phyloP scores from a whole-genome alignment of 805 yeast species.

The Sungouiozyma intestinalis region DNA sequence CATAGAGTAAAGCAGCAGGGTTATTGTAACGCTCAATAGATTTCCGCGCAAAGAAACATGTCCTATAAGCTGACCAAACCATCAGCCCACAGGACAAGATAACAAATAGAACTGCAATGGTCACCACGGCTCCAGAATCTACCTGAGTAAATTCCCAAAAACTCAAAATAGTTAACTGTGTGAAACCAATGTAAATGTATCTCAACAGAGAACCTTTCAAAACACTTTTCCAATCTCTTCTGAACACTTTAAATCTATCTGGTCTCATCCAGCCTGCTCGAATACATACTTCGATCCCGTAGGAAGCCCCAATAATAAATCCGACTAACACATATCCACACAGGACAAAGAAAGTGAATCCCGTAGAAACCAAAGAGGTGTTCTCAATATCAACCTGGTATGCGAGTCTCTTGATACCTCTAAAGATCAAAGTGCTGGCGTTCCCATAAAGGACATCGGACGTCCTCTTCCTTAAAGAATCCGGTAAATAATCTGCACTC shows the following conservation, averaged over 20 bases:
- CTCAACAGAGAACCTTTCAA: slow-evolving; percentile 72
- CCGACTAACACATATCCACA: slow-evolving; percentile 69
- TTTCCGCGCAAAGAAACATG: slow-evolving; percentile 48
- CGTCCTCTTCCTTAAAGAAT: slow-evolving; percentile 30
- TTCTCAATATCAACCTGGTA: slow-evolving; percentile 68
- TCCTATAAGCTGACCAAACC: slow-evolving; percentile 56
- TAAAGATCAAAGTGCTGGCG: slow-evolving; percentile 49
- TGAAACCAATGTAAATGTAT: slow-evolving; percentile 74
- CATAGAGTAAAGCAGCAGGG: slow-evolving; percentile 80
- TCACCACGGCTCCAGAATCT: slow-evolving; percentile 85
- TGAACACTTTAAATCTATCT: slow-evolving; percentile 37
- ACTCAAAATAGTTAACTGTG: slow-evolving; percentile 67
- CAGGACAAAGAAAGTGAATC: slow-evolving; percentile 73
- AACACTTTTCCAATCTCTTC: slow-evolving; percentile 45
- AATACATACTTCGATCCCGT: slow-evolving; percentile 37
- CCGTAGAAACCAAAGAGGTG: slow-evolving; percentile 74
- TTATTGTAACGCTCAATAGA: slow-evolving; percentile 56
- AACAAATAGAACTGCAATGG: slow-evolving; percentile 63
- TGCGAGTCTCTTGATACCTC: slow-evolving; percentile 85
- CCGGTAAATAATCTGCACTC: slow-evolving; percentile 21
- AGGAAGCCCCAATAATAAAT: slow-evolving; percentile 46
- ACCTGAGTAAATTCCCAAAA: slow-evolving; percentile 75
- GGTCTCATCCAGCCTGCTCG: slow-evolving; percentile 41
- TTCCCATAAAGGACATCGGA: slow-evolving; percentile 39
- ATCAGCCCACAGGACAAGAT: slow-evolving; percentile 49